Evolutionary conservation across 805 yeast species (phyloP), one percentile per base, ranked within the genome.

Genomic region (Metahyphopichia silvanorum): DNA sequence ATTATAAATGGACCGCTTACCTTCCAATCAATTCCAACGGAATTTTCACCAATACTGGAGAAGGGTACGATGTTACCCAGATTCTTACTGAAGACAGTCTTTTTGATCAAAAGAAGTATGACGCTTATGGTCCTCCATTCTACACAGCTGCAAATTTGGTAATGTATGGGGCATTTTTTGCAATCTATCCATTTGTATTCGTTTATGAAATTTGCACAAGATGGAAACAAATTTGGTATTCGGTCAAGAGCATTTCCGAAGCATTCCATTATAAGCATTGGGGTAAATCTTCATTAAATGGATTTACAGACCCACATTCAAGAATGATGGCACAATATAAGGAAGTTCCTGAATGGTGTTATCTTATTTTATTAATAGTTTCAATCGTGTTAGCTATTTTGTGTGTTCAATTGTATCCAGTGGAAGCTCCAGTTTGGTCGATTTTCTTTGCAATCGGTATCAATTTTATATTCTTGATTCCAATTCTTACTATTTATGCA

Each of bases 1-100:
- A 55, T 37, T 29, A 44, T 19, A 38, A 43, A 19, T 55, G 58
- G 58, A 33, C 57, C 6, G 51, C 37, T 2, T 55, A 42, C 28
- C 27, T 55, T 11, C 60, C 62, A 12, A 60, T 70, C 57, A 46
- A 75, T 47, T 55, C 75, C 14, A 68, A 69, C 44, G 43, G 48
- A 9, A 42, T 75, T n/a, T 76, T 57, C 49, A 66, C 71, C 33
- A 76, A 76, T 44, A 62, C 55, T 12, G 83, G 78, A 24, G 52
- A 57, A 13, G 19, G 48, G 0, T 78, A 61, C 51, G 49, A 60
- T 8, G 73, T 77, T 26, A 51, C 61, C 10, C 39, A 59, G 29
- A 57, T 78, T 20, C 43, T 78, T 25, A 49, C 67, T 29, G 49
- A 43, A 3, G 46, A 63, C 14, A 62, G 63, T 35, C 38, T 51